Base-by-base conservation (phyloP, 169 alveolate genomes). In the Perkinsus chesapeaki region DNA sequence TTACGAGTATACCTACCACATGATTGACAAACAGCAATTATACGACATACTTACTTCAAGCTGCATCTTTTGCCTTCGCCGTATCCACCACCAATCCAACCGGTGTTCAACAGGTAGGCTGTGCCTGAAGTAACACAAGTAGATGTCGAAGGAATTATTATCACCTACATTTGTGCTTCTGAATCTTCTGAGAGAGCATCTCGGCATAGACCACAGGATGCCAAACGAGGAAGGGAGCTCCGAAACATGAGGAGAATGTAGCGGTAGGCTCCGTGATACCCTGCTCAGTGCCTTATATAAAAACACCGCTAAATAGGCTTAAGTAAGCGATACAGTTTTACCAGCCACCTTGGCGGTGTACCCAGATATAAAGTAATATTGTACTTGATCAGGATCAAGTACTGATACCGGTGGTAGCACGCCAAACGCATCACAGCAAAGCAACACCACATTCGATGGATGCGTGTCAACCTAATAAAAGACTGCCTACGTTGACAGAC, bases 231-330 rank as follows among this genome's bases (percentile, higher is more conserved):
- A 98, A 98, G 73, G 99, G 99, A 82, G 98, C 99, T 36, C 99
- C 99, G 96, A 97, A 98, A 94, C 99, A 98, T n/a, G 99, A 98
- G 34, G 99, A 98, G 96, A 98, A 98, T 39, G 99, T 98, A 39
- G 99, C 98, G 16, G 97, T 96, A 38, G 99, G 99, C 91, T 97
- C 98, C 36, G 96, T 96, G 93, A 98, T 95, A 73, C 99, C 99
- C 94, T 97, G 94, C 96, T 98, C 99, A 31, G 99, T 98, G 43
- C 99, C 99, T n/a, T 97, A 97, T 48, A 73, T 27, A 48, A 0
- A n/a, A 27, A 47, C 23, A 39, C 82, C 37, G 34, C 39, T 39
- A 31, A 39, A 0, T 38, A 91, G 39, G n/a, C n/a, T n/a, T n/a
- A n/a, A n/a, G n/a, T n/a, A n/a, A n/a, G n/a, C n/a, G n/a, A n/a